Conservation (phyloP, 352 stramenopile species). For the Phytophthora pini region DNA sequence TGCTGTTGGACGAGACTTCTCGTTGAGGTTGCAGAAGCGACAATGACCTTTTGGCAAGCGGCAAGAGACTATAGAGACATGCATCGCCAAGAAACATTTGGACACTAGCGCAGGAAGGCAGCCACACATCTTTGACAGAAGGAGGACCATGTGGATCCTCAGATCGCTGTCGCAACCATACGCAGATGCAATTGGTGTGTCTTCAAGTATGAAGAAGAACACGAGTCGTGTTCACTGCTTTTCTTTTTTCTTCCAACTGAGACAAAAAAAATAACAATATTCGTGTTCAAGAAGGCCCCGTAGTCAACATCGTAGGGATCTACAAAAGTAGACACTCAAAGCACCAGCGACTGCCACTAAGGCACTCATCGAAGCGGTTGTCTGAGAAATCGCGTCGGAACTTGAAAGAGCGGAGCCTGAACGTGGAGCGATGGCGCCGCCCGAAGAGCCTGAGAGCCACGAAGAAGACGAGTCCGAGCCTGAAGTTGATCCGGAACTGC, state of each 20-base stretch:
- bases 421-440: conserved; percentile 20
- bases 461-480: conserved; percentile 4
- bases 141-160: conserved; percentile 3
- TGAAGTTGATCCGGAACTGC: conserved; percentile 19
- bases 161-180: no score
- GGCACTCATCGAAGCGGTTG: neutral
- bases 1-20: conserved; percentile 1
- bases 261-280: no score
- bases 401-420: conserved; percentile 18
- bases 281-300: no score
- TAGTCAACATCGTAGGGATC: neutral
- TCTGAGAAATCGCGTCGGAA: conserved; percentile 5
- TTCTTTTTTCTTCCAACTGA: no score
- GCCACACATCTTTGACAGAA: conserved; percentile 1
- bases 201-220: neutral
- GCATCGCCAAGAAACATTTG: conserved; percentile 9
- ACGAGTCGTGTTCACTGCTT: neutral
- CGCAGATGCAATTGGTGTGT: no score
- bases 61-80: neutral
- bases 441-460: neutral
- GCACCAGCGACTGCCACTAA: neutral
- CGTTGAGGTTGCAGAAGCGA: conserved; percentile 6
- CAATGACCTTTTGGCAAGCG: neutral
- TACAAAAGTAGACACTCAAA: conserved; percentile 8
- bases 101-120: neutral